phyloP scores from a whole-genome alignment of 768 basidiomycete genomes.

The Kwoniella botswanensis region DNA sequence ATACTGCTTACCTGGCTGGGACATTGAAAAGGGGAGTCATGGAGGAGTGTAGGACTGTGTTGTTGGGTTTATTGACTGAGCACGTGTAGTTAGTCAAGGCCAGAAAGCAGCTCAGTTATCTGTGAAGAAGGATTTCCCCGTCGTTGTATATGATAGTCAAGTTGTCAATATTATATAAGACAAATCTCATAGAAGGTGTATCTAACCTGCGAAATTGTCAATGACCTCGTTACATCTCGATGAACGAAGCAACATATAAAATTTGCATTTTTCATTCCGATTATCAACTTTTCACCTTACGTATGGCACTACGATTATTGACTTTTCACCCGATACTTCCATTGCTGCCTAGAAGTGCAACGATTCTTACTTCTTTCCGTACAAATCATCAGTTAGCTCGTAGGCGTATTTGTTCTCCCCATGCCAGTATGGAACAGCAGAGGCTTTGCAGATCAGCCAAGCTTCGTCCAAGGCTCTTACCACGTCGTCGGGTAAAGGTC shows the following conservation, averaged over 20 bases:
- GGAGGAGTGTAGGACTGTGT: conserved; percentile 26
- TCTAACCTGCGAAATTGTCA: too few species aligned
- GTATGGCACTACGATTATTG: neutral
- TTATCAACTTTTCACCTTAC: neutral
- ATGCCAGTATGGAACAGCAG: conserved; percentile 61
- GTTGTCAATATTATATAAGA: neutral
- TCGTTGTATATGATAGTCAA: neutral
- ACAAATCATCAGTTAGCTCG: conserved; percentile 40
- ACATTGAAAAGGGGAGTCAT: conserved; percentile 22
- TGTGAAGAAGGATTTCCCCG: too few species aligned
- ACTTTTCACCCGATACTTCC: neutral
- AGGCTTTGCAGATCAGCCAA: conserved; percentile 62
- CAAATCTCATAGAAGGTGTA: neutral
- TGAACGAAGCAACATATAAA: too few species aligned
- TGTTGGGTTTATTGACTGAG: conserved; percentile 28
- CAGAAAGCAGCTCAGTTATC: neutral
- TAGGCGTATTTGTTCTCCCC: conserved; percentile 42
- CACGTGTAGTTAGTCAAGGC: neutral
- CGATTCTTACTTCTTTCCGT: conserved; percentile 16
- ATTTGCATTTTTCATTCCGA: too few species aligned
- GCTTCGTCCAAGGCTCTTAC: conserved; percentile 64
- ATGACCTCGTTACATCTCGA: too few species aligned
- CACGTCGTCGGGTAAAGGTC: conserved; percentile 67
- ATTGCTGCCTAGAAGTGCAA: neutral
- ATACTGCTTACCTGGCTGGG: conserved; percentile 29